Percentiles rank a stretch among this genome's conserved stretches.
phyloP scores from a whole-genome alignment of 495 filamentous ascomycete species.

The Penicillium arizonense region DNA sequence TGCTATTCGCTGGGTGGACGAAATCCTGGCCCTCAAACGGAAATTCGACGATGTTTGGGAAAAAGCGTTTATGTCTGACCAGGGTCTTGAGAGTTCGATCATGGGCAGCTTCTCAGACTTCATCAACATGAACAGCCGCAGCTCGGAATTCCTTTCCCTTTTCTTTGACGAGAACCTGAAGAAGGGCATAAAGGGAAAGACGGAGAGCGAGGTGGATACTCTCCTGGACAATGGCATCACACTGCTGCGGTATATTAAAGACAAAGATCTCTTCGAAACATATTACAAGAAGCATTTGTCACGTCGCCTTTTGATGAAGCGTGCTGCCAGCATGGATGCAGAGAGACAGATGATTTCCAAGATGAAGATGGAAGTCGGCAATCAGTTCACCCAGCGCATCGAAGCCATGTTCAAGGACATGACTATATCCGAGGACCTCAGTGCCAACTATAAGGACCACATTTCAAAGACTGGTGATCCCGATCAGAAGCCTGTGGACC shows the following conservation, averaged over 20 bases:
- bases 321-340: conserved; percentile 81
- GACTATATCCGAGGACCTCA: conserved; percentile 84
- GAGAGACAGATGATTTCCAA: conserved; percentile 95
- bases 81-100: conserved; percentile 74
- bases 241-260: conserved; percentile 78
- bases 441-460: conserved; percentile 67
- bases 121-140: conserved; percentile 80
- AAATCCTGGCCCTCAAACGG: conserved; percentile 78
- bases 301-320: conserved; percentile 77
- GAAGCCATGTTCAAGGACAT: conserved; percentile 99
- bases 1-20: conserved; percentile 94
- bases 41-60: conserved; percentile 83
- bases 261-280: conserved; percentile 93
- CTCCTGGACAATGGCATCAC: conserved; percentile 89
- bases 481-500: conserved; percentile 67
- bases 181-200: conserved; percentile 89
- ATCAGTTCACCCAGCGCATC: conserved; percentile 86
- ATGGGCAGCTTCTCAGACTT: conserved; percentile 84
- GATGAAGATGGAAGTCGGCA: conserved; percentile 94
- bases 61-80: conserved; percentile 68
- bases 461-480: conserved; percentile 61
- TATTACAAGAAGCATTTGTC: conserved; percentile 99
- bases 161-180: conserved; percentile 98
- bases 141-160: conserved; percentile 89
- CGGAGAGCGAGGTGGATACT: conserved; percentile 81